Conservation (phyloP, 2,329 filamentous ascomycete genomes). For the Rosellinia necatrix region DNA sequence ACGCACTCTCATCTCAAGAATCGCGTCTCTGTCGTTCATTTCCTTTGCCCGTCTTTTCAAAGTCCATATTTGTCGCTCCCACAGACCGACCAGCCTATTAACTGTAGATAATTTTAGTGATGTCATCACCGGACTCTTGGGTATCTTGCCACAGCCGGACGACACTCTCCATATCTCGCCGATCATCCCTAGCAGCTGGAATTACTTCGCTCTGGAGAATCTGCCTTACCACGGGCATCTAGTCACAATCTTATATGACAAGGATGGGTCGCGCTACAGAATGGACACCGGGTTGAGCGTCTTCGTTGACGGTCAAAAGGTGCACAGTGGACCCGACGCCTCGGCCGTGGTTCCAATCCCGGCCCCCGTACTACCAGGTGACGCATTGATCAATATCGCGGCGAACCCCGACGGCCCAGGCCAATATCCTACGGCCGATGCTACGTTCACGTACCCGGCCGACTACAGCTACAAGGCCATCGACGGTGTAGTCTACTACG, state of each 20-base stretch:
- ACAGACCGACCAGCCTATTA: neutral
- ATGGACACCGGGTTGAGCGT: slow-evolving; percentile 43
- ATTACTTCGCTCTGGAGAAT: slow-evolving; percentile 50
- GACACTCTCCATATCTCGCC: slow-evolving; percentile 46
- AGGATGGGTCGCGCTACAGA: slow-evolving; percentile 44
- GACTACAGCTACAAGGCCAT: slow-evolving; percentile 46
- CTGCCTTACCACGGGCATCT: slow-evolving; percentile 49
- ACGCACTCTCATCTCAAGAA: too few relatives aligned
- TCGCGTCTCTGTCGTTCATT: too few relatives aligned
- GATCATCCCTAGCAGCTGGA: slow-evolving; percentile 44
- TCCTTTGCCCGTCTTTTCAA: too few relatives aligned
- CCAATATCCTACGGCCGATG: slow-evolving; percentile 42
- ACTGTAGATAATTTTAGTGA: slow-evolving; percentile 33
- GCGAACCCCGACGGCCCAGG: slow-evolving; percentile 45
- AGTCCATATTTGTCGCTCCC: neutral
- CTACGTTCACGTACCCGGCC: slow-evolving; percentile 42
- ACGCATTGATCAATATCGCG: slow-evolving; percentile 45
- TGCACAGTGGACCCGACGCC: slow-evolving; percentile 34
- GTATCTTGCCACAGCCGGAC: slow-evolving; percentile 46
- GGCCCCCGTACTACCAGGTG: slow-evolving; percentile 27
- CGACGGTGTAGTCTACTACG: slow-evolving; percentile 49
- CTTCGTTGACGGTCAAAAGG: slow-evolving; percentile 43
- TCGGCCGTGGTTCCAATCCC: slow-evolving; percentile 25
- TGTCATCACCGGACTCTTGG: slow-evolving; percentile 49
- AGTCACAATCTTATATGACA: slow-evolving; percentile 48